Evolutionary conservation across 176 grass and related monocot species (phyloP).

Genomic region (Eragrostis nindensis): DNA sequence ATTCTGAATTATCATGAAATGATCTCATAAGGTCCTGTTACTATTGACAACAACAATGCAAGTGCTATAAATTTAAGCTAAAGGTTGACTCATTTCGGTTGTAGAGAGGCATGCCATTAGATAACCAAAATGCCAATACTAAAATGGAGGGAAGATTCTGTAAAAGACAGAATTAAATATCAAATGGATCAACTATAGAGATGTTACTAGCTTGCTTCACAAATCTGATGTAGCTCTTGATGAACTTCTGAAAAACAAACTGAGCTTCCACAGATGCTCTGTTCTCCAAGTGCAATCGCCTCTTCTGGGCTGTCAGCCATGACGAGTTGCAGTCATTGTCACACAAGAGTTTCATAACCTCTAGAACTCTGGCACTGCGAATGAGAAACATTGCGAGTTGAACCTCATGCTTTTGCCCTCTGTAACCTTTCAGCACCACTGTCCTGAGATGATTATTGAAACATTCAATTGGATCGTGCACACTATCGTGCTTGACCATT

Average conservation of each 20-base stretch:
- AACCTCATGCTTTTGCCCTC: constrained; percentile 36
- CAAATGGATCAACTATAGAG: constrained; percentile 42
- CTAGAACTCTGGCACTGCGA: constrained; percentile 40
- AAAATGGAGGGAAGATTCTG: neutral
- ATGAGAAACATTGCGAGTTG: constrained; percentile 41
- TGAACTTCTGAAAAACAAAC: constrained; percentile 38
- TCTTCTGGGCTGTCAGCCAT: constrained; percentile 34
- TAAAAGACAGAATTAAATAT: neutral
- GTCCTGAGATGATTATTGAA: constrained; percentile 40
- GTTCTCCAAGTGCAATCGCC: constrained; percentile 16
- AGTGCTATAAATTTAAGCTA: neutral
- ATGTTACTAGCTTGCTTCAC: constrained; percentile 41
- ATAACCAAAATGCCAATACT: neutral
- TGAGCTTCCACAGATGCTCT: constrained; percentile 33
- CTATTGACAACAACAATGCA: neutral
- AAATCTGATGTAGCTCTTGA: constrained; percentile 9
- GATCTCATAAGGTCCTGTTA: neutral
- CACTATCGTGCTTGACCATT: neutral
- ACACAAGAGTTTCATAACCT: constrained; percentile 45
- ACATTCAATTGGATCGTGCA: constrained; percentile 34
- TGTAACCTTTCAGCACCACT: constrained; percentile 40
- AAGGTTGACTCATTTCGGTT: neutral
- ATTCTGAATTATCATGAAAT: neutral
- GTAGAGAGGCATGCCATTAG: neutral
- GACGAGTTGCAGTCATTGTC: constrained; percentile 16